Conservation (phyloP, 495 filamentous ascomycete genomes). For the Symbiotaphrina buchneri region DNA sequence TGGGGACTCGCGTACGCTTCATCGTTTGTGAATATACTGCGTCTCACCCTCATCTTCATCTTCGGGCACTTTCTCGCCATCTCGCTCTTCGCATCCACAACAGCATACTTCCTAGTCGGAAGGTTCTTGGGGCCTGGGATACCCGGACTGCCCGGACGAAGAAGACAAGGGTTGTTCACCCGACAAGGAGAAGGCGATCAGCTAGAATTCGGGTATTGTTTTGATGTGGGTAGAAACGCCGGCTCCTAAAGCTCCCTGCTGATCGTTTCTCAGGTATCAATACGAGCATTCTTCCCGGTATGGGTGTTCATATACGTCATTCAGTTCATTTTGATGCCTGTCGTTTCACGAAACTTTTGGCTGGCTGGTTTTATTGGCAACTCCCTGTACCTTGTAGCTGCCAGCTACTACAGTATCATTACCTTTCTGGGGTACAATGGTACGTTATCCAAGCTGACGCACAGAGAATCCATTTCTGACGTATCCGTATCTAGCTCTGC, state of each 20-base stretch:
- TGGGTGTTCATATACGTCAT: slow-evolving; percentile 53
- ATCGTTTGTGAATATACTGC: slow-evolving; percentile 29
- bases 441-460: no score
- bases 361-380: slow-evolving; percentile 35
- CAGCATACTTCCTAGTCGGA: slow-evolving; percentile 41
- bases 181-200: slow-evolving; percentile 16
- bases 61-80: slow-evolving; percentile 43
- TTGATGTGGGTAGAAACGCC: slow-evolving; percentile 29
- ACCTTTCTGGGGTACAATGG: slow-evolving; percentile 56
- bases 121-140: slow-evolving; percentile 34
- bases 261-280: slow-evolving; percentile 28
- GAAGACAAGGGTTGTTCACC: slow-evolving; percentile 33
- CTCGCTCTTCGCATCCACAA: slow-evolving; percentile 34
- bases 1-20: slow-evolving; percentile 51
- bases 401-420: slow-evolving; percentile 48
- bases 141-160: slow-evolving; percentile 20
- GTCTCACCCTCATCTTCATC: slow-evolving; percentile 37
- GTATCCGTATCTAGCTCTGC: slow-evolving; percentile 22
- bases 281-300: slow-evolving; percentile 51
- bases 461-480: no score
- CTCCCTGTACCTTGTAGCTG: slow-evolving; percentile 44
- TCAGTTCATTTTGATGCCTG: slow-evolving; percentile 47
- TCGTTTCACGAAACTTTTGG: slow-evolving; percentile 28
- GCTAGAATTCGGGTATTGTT: slow-evolving; percentile 61
- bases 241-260: background rate